phyloP scores from a whole-genome alignment of 1,284 basidiomycete species.

The Athelia sp. region DNA sequence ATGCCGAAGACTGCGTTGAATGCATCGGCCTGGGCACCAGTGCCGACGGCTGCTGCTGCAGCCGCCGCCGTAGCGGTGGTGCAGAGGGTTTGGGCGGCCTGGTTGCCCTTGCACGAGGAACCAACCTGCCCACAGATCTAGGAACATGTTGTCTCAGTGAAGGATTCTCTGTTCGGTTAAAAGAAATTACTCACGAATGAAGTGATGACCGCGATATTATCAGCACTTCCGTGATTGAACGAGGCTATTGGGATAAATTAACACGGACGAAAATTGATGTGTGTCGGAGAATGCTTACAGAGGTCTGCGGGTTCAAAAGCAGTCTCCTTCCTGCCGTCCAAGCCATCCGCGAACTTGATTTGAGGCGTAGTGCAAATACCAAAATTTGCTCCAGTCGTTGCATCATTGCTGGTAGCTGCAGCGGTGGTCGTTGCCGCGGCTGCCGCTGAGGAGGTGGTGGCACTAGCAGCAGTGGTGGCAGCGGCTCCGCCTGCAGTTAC shows the following conservation, averaged over 20 bases:
- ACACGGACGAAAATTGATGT: no score
- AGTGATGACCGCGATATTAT: slow-evolving; percentile 48
- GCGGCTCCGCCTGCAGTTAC: neutral
- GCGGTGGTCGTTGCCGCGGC: neutral
- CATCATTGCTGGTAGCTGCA: slow-evolving; percentile 9
- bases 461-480: slow-evolving; percentile 3
- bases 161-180: no score
- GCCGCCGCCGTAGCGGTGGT: slow-evolving; percentile 38
- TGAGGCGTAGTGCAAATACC: slow-evolving; percentile 44
- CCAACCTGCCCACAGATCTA: slow-evolving; percentile 49
- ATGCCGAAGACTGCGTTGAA: slow-evolving; percentile 56
- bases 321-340: slow-evolving; percentile 50
- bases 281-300: no score
- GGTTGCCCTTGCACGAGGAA: slow-evolving; percentile 46
- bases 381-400: slow-evolving; percentile 32
- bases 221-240: slow-evolving; percentile 48
- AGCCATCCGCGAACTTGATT: slow-evolving; percentile 47
- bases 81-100: slow-evolving; percentile 45
- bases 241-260: slow-evolving; percentile 33
- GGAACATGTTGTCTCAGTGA: no score
- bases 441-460: neutral
- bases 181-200: slow-evolving; percentile 23
- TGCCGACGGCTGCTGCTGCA: slow-evolving; percentile 32
- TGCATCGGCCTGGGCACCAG: slow-evolving; percentile 51
- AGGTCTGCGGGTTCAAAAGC: slow-evolving; percentile 45